Conservation (phyloP, 2,329 filamentous ascomycete genomes). For the Aspergillus oerlinghausenensis region DNA sequence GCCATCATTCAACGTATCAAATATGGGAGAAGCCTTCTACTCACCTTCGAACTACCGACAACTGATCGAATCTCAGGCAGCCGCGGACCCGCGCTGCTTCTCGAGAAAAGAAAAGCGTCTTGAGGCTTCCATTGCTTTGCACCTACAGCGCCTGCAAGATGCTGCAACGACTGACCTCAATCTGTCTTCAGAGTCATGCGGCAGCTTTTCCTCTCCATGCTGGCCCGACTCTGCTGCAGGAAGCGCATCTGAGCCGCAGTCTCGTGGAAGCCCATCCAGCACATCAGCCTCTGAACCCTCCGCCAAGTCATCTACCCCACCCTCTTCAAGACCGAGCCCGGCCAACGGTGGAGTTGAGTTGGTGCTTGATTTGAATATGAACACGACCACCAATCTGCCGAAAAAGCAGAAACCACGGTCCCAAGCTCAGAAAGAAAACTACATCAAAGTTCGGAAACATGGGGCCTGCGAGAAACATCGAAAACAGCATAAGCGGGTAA, state of each 20-base stretch:
- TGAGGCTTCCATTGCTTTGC: slow-evolving; percentile 39
- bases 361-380: slow-evolving; percentile 43
- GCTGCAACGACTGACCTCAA: slow-evolving; percentile 23
- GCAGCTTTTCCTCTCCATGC: slow-evolving; percentile 28
- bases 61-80: slow-evolving; percentile 36
- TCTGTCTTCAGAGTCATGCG: slow-evolving; percentile 25
- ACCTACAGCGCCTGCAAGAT: slow-evolving; percentile 36
- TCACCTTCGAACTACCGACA: slow-evolving; percentile 20
- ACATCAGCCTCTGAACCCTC: slow-evolving; percentile 12
- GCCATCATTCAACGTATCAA: slow-evolving; percentile 6
- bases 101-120: slow-evolving; percentile 39
- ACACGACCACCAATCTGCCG: slow-evolving; percentile 37
- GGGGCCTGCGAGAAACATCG: slow-evolving; percentile 42
- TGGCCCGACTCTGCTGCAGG: slow-evolving; percentile 27
- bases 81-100: slow-evolving; percentile 28
- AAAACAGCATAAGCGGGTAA: slow-evolving; percentile 40
- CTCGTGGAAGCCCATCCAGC: slow-evolving; percentile 19
- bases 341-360: slow-evolving; percentile 30
- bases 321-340: slow-evolving; percentile 13
- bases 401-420: slow-evolving; percentile 41
- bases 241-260: slow-evolving; percentile 19
- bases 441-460: slow-evolving; percentile 40
- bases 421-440: slow-evolving; percentile 39
- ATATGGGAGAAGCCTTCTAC: slow-evolving; percentile 4
- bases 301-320: slow-evolving; percentile 11